Evolutionary conservation across 1,139 yeast species (phyloP).

Genomic region (Arxiozyma slooffiae): DNA sequence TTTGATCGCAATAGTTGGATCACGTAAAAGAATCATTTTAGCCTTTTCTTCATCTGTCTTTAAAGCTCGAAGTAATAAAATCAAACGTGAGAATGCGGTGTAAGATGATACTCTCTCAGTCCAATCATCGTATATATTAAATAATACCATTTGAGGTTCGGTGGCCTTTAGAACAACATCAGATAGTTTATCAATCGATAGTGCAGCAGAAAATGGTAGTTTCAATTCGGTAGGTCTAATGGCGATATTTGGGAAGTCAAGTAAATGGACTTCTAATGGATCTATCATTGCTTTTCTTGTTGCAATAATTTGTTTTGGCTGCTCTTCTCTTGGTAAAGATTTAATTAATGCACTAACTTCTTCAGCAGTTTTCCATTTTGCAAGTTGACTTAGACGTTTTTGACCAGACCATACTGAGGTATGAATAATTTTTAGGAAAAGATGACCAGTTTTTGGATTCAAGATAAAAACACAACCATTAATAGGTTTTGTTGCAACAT

Average conservation of each 20-base stretch:
- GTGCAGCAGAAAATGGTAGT: conserved; percentile 80
- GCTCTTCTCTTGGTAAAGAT: conserved; percentile 86
- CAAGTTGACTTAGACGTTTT: conserved; percentile 82
- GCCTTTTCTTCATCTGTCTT: conserved; percentile 71
- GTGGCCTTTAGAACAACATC: conserved; percentile 77
- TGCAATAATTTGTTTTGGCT: conserved; percentile 84
- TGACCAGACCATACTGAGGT: conserved; percentile 98
- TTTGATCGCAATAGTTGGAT: conserved; percentile 55
- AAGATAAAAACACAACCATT: conserved; percentile 88
- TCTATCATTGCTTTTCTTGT: conserved; percentile 87
- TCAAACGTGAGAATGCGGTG: conserved; percentile 86
- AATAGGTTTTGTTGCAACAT: conserved; percentile 81
- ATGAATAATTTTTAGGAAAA: conserved; percentile 81
- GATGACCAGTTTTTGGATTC: conserved; percentile 83
- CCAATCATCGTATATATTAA: conserved; percentile 95
- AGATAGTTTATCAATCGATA: conserved; percentile 71
- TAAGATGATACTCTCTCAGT: conserved; percentile 68
- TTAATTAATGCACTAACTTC: conserved; percentile 88
- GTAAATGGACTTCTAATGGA: conserved; percentile 93
- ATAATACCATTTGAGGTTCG: conserved; percentile 86
- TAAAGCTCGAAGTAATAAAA: conserved; percentile 69
- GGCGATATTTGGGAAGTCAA: conserved; percentile 88
- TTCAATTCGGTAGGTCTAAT: conserved; percentile 84
- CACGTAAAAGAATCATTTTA: conserved; percentile 67
- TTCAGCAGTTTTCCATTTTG: conserved; percentile 98